A percentile compares a stretch with the other conserved stretches of the same genome.
These are phyloP conservation scores for Termitomyces sp. DNA, from an alignment of 1,284 basidiomycete species.

Conservation along the genomic window DNA sequence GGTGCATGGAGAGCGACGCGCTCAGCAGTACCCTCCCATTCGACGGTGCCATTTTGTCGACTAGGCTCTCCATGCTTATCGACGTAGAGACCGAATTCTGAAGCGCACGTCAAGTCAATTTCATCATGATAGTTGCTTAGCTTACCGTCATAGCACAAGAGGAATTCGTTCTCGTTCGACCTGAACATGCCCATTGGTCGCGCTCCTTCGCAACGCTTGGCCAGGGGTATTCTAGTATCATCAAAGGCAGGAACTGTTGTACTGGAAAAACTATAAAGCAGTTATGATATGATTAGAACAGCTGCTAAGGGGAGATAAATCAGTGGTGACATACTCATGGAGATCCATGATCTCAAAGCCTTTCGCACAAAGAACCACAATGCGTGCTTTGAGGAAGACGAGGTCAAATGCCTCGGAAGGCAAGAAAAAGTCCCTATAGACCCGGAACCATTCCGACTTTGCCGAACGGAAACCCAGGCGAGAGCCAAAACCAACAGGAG, in stretches of 20 bases:
- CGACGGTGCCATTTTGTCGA: conserved; percentile 70
- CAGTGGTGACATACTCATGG: conserved; percentile 58
- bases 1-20: conserved; percentile 85
- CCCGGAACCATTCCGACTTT: conserved; percentile 89
- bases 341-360: conserved; percentile 99
- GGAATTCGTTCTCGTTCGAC: conserved; percentile 82
- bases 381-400: conserved; percentile 87
- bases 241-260: conserved; percentile 86
- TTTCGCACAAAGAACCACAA: conserved; percentile 88
- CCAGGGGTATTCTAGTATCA: conserved; percentile 64
- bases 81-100: conserved; percentile 90
- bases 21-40: conserved; percentile 93
- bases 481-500: conserved; percentile 65
- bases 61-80: conserved; percentile 86
- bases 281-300: conserved; percentile 1
- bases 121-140: conserved; percentile 33
- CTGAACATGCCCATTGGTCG: conserved; percentile 93
- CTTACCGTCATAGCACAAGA: conserved; percentile 89
- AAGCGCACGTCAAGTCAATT: conserved; percentile 67
- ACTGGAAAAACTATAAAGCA: conserved; percentile 66
- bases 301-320: background rate
- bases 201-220: conserved; percentile 79
- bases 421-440: conserved; percentile 88
- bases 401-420: conserved; percentile 86
- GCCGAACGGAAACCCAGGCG: conserved; percentile 53